Percentiles rank a stretch among this genome's conserved stretches.
These are phyloP conservation scores for Didymella pinodella DNA, from an alignment of 2,329 filamentous ascomycete species.

Conservation along the genomic window DNA sequence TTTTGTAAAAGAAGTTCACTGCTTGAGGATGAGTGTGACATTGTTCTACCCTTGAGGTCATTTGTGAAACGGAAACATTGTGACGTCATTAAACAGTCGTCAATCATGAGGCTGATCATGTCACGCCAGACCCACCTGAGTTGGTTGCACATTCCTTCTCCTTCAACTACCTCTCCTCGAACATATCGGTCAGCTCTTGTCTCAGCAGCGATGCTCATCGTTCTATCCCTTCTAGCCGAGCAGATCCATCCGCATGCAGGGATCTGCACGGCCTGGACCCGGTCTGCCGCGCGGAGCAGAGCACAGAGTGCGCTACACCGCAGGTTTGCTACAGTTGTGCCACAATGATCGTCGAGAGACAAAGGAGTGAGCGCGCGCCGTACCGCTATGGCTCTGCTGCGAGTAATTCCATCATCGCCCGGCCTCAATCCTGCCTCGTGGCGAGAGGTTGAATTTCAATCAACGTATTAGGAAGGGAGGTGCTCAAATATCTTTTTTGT, in stretches of 20 bases:
- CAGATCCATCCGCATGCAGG: slow-evolving; percentile 3
- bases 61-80: neutral
- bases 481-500: neutral
- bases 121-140: slow-evolving; percentile 12
- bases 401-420: neutral
- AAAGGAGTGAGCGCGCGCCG: neutral
- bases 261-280: neutral
- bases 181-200: neutral
- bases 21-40: neutral
- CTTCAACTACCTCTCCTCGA: neutral
- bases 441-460: neutral
- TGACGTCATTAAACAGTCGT: slow-evolving; percentile 10
- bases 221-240: neutral
- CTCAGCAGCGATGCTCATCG: neutral
- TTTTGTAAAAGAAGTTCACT: neutral
- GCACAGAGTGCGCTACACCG: neutral
- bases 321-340: neutral
- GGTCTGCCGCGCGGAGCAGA: slow-evolving; percentile 1
- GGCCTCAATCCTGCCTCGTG: neutral
- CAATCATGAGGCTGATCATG: slow-evolving; percentile 8
- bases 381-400: slow-evolving; percentile 2
- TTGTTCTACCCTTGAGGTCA: neutral
- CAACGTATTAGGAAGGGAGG: too few species aligned
- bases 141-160: neutral
- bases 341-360: neutral